phyloP scores from a whole-genome alignment of 2,329 filamentous ascomycete species.

The Paraphaeosphaeria sporulosa region DNA sequence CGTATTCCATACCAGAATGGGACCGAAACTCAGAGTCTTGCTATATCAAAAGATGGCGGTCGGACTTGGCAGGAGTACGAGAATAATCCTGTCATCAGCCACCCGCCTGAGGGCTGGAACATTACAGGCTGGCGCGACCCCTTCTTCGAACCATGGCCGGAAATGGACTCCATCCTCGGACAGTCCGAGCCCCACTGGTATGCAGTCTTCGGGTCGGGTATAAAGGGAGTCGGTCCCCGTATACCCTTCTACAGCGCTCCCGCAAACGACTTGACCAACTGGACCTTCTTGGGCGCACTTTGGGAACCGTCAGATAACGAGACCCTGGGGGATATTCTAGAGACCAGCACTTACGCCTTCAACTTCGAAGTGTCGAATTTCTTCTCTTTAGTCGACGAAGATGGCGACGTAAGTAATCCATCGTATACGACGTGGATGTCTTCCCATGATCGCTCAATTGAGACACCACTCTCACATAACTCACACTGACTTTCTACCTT shows the following conservation, averaged over 20 bases:
- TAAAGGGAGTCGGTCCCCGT: slow-evolving; percentile 56
- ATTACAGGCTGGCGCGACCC: slow-evolving; percentile 41
- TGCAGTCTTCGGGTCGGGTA: slow-evolving; percentile 56
- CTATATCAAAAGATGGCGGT: slow-evolving; percentile 56
- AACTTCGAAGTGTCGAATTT: slow-evolving; percentile 60
- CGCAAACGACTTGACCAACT: slow-evolving; percentile 53
- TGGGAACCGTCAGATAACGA: slow-evolving; percentile 55
- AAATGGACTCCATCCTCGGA: slow-evolving; percentile 53
- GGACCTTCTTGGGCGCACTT: slow-evolving; percentile 57
- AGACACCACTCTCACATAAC: too few species aligned
- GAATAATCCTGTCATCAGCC: slow-evolving; percentile 55
- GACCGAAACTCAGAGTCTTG: slow-evolving; percentile 57
- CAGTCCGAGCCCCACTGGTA: slow-evolving; percentile 55
- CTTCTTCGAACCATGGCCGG: slow-evolving; percentile 45
- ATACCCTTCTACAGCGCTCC: slow-evolving; percentile 58
- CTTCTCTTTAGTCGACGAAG: slow-evolving; percentile 54
- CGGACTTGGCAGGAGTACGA: slow-evolving; percentile 57
- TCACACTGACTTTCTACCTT: too few species aligned
- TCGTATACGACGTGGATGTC: too few species aligned
- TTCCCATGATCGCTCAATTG: too few species aligned
- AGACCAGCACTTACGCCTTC: slow-evolving; percentile 56
- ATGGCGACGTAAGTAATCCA: slow-evolving; percentile 42
- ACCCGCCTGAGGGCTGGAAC: slow-evolving; percentile 54
- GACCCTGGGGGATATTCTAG: slow-evolving; percentile 51
- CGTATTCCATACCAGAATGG: slow-evolving; percentile 52